Conservation (phyloP, 495 filamentous ascomycete genomes). For the Melanomma pulvis-pyrius region DNA sequence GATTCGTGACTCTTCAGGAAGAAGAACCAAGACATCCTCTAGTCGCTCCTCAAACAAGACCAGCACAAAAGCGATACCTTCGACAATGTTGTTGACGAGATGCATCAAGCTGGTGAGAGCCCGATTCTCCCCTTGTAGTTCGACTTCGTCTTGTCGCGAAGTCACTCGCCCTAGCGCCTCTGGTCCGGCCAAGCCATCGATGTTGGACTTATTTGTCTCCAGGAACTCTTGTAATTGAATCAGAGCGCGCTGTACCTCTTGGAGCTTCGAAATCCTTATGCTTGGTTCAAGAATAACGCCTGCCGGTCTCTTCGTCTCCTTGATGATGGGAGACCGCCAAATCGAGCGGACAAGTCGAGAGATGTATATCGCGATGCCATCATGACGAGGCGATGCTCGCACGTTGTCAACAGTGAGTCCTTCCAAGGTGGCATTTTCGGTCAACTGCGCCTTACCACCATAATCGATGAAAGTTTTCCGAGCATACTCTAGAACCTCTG, state of each 20-base stretch:
- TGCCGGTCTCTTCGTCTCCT: slow-evolving; percentile 60
- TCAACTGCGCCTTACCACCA: slow-evolving; percentile 78
- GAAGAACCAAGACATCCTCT: slow-evolving; percentile 79
- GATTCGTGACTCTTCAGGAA: slow-evolving; percentile 69
- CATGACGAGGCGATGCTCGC: slow-evolving; percentile 82
- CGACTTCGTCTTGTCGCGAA: slow-evolving; percentile 84
- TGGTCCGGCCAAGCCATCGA: slow-evolving; percentile 87
- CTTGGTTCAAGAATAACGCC: slow-evolving; percentile 54
- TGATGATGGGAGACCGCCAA: slow-evolving; percentile 73
- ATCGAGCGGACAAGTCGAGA: slow-evolving; percentile 79
- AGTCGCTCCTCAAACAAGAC: slow-evolving; percentile 92
- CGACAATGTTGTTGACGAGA: slow-evolving; percentile 81
- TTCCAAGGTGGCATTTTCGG: slow-evolving; percentile 71
- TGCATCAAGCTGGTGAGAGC: slow-evolving; percentile 82
- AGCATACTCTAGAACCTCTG: slow-evolving; percentile 77
- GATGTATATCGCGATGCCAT: slow-evolving; percentile 84
- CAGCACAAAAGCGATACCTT: slow-evolving; percentile 92
- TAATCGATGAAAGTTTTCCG: slow-evolving; percentile 85
- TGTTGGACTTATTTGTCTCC: slow-evolving; percentile 79
- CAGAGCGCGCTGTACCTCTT: slow-evolving; percentile 76
- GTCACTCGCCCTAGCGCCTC: slow-evolving; percentile 70
- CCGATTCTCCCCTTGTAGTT: slow-evolving; percentile 89
- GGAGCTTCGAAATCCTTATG: slow-evolving; percentile 65
- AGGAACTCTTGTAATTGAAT: slow-evolving; percentile 79
- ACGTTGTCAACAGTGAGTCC: slow-evolving; percentile 74